Percentiles rank a stretch among this genome's conserved stretches.
Evolutionary conservation across 2,329 filamentous ascomycete species (phyloP).

Genomic region (Penicillium sp.): DNA sequence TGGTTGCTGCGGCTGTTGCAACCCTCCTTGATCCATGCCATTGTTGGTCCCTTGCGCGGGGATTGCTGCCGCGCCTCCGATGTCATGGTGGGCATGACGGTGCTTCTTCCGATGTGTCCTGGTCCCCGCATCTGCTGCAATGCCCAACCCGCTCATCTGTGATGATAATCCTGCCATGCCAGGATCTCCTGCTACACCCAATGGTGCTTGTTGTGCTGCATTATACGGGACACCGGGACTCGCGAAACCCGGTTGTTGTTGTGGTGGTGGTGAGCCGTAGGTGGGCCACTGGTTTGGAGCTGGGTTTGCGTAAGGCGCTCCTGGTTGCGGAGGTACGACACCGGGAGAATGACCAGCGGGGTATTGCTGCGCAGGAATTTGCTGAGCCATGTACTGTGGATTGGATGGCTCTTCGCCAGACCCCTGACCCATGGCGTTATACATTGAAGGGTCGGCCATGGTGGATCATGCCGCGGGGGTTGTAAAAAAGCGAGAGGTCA

Average conservation of each 20-base stretch:
- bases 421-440: slow-evolving; percentile 40
- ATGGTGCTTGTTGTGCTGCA: slow-evolving; percentile 26
- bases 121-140: slow-evolving; percentile 53
- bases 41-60: slow-evolving; percentile 70
- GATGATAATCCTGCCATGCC: slow-evolving; percentile 48
- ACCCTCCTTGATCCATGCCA: slow-evolving; percentile 61
- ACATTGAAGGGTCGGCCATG: slow-evolving; percentile 46
- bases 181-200: slow-evolving; percentile 29
- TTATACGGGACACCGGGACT: slow-evolving; percentile 30
- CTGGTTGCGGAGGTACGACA: slow-evolving; percentile 41
- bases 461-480: slow-evolving; percentile 31
- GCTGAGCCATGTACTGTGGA: slow-evolving; percentile 51
- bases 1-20: slow-evolving; percentile 51
- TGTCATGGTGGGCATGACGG: slow-evolving; percentile 84
- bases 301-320: slow-evolving; percentile 36
- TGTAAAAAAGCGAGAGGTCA: background rate
- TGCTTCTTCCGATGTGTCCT: slow-evolving; percentile 80
- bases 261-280: slow-evolving; percentile 23
- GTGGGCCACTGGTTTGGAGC: slow-evolving; percentile 35
- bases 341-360: slow-evolving; percentile 37
- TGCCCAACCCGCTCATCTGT: slow-evolving; percentile 75
- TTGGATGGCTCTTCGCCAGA: slow-evolving; percentile 55
- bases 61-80: slow-evolving; percentile 57
- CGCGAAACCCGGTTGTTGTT: slow-evolving; percentile 26
- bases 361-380: slow-evolving; percentile 53